phyloP scores from a whole-genome alignment of 495 filamentous ascomycete genomes.

The Pseudoneurospora amorphoporcata region DNA sequence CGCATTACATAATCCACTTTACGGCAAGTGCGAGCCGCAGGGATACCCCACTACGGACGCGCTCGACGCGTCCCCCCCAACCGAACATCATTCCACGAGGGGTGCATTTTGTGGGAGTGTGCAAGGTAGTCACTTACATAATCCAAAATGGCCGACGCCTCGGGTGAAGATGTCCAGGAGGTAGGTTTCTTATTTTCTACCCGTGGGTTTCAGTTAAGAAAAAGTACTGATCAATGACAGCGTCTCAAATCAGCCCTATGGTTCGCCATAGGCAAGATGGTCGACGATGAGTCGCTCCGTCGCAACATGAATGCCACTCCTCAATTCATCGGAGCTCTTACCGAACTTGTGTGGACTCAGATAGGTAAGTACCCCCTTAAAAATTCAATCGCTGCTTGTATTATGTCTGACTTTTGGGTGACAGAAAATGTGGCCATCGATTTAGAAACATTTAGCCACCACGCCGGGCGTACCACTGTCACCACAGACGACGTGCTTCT shows the following conservation, averaged over 20 bases:
- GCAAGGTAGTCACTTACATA: background rate
- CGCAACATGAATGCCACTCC: slow-evolving; percentile 80
- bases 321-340: slow-evolving; percentile 88
- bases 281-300: slow-evolving; percentile 72
- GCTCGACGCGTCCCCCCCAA: slow-evolving; percentile 6
- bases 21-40: background rate
- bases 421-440: slow-evolving; percentile 66
- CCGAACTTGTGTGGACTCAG: slow-evolving; percentile 84
- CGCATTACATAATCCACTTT: background rate
- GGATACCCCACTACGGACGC: slow-evolving; percentile 2
- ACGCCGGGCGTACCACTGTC: slow-evolving; percentile 76
- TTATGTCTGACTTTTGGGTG: background rate
- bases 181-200: background rate
- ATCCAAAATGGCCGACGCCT: slow-evolving; percentile 14
- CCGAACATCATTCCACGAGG: background rate
- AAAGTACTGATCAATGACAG: slow-evolving; percentile 28
- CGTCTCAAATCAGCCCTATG: slow-evolving; percentile 90
- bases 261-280: slow-evolving; percentile 79
- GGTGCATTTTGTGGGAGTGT: background rate
- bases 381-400: background rate
- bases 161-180: slow-evolving; percentile 24
- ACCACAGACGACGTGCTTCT: slow-evolving; percentile 81
- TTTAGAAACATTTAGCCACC: slow-evolving; percentile 73
- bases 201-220: background rate
- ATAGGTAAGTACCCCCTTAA: slow-evolving; percentile 45